These are phyloP conservation scores for Coniella vitis DNA, from an alignment of 2,329 filamentous ascomycete genomes.

Conservation along the genomic window DNA sequence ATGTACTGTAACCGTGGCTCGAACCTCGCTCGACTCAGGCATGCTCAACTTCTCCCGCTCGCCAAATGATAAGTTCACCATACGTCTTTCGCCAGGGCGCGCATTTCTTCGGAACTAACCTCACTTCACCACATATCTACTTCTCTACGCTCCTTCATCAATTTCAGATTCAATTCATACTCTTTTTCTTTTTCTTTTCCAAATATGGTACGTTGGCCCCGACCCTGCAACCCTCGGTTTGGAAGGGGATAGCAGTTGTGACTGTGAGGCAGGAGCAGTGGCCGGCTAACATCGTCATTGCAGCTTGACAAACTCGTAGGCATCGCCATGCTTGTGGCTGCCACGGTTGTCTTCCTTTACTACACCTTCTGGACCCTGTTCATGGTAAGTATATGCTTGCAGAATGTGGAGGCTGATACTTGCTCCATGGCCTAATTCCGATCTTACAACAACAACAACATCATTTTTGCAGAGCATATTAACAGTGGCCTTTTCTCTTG, in stretches of 20 bases:
- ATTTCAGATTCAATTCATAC: not conserved
- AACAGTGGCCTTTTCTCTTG: not conserved
- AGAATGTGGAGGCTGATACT: too few relatives aligned
- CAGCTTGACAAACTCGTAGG: constrained; percentile 84
- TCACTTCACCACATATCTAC: not conserved
- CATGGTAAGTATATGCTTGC: constrained; percentile 76
- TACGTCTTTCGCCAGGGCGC: not conserved
- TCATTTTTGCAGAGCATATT: too few relatives aligned
- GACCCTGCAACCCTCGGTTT: not conserved
- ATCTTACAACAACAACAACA: too few relatives aligned
- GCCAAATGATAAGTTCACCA: not conserved
- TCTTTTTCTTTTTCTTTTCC: constrained; percentile 12
- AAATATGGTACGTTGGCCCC: constrained; percentile 25
- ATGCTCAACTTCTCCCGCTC: not conserved
- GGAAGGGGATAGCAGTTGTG: too few relatives aligned
- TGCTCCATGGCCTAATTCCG: too few relatives aligned
- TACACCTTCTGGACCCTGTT: constrained; percentile 97
- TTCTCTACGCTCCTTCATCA: constrained; percentile 14
- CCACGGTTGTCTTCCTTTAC: constrained; percentile 64
- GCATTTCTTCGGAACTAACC: not conserved
- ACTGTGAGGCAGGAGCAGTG: too few relatives aligned
- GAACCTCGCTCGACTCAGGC: constrained; percentile 1
- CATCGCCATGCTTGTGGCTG: constrained; percentile 62
- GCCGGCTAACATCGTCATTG: constrained; percentile 2
- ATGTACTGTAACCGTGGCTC: constrained; percentile 14